These are phyloP conservation scores for Chenopodium suecicum DNA, from an alignment of 148 eudicot genomes.

Conservation along the genomic window DNA sequence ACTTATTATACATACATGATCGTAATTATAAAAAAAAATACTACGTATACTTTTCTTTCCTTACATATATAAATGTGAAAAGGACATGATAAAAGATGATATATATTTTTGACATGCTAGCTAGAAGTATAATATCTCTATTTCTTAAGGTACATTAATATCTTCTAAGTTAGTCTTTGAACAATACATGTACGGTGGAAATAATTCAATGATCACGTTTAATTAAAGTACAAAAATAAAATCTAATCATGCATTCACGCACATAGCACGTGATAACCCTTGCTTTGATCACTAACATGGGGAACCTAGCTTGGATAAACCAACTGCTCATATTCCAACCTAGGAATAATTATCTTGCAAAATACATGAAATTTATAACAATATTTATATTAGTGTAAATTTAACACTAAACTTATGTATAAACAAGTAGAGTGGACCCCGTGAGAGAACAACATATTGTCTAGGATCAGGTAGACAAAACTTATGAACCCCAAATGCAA, in stretches of 20 bases:
- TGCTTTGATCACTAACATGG: slow-evolving; percentile 28
- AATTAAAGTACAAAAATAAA: neutral
- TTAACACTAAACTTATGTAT: slow-evolving; percentile 7
- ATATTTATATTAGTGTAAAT: neutral
- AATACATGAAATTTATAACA: neutral
- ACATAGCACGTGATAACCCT: slow-evolving; percentile 37
- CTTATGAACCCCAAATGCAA: slow-evolving; percentile 31
- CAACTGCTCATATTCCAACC: slow-evolving; percentile 34
- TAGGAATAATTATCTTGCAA: slow-evolving; percentile 33
- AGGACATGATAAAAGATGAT: too few relatives aligned
- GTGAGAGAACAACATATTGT: slow-evolving; percentile 28
- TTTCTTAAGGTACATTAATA: too few relatives aligned
- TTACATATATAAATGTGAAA: too few relatives aligned
- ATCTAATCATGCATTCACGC: slow-evolving; percentile 31
- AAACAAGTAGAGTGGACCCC: slow-evolving; percentile 25
- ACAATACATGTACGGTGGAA: neutral
- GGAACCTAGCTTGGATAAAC: slow-evolving; percentile 27
- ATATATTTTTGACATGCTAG: too few relatives aligned
- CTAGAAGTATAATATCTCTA: too few relatives aligned
- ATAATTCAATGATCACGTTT: slow-evolving; percentile 4
- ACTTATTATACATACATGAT: too few relatives aligned
- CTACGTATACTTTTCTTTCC: too few relatives aligned
- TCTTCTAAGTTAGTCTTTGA: too few relatives aligned
- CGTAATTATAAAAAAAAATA: too few relatives aligned
- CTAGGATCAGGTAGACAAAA: slow-evolving; percentile 30